Evolutionary conservation across 2,329 filamentous ascomycete genomes (phyloP), one percentile per base, ranked within the genome.

Genomic region (Ramichloridium luteum): DNA sequence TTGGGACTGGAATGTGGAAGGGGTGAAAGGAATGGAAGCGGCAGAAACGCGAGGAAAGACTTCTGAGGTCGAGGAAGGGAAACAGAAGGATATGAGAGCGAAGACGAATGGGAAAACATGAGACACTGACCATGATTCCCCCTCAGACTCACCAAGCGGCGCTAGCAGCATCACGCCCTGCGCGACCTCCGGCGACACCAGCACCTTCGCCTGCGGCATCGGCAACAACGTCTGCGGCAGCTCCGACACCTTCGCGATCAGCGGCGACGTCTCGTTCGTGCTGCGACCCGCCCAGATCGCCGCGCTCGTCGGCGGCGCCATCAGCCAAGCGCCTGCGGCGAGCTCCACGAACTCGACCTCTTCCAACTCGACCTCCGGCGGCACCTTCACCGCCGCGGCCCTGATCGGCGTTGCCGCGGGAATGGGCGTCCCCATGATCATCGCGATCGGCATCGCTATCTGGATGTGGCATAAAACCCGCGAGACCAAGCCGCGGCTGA

Each of bases 181-280:
- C 38, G 38, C 40, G 11, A 30, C 22, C 13, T 27, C 34, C 16
- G 37, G 28, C 15, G 40, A 40, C 15, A 37, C 40, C n/a, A 44
- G 38, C 23, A 47, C 44, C 3, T 55, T 53, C 31, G 44, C 39
- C n/a, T 55, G 52, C 30, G 52, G 50, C 3, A 28, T 53, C 4
- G 42, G 47, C 32, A 40, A 23, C 11, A 38, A 40, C 4, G 35
- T 31, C 5, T 55, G 51, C 39, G 28, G 34, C 10, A 14, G 39
- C 8, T 28, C 43, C n/a, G 41, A 37, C 22, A 48, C 46, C 13
- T 55, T 52, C 30, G 37, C 35, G 6, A 43, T 55, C 27, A 11
- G 32, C 10, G 45, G 42, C 11, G 40, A 36, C 13, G 37, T 32
- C n/a, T 37, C 41, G 1, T 29, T 55, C 28, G 37, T 48, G 3